phyloP scores from a whole-genome alignment of 176 grass and related monocot genomes.

The Carex myosuroides region DNA sequence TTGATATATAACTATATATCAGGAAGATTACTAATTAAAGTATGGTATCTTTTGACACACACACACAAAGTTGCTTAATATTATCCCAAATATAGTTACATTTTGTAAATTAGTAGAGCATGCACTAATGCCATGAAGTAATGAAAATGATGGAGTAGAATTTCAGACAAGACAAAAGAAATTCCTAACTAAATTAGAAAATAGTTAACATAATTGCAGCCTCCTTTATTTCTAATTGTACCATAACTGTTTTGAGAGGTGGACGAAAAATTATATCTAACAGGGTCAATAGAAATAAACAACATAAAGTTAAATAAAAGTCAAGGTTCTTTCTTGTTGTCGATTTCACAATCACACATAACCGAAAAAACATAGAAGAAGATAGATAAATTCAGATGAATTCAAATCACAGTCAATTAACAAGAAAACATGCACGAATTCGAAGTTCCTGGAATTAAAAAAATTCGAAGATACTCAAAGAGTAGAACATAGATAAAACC shows the following conservation, averaged over 20 bases:
- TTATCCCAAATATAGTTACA: not conserved
- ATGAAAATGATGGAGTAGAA: not conserved
- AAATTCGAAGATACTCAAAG: not conserved
- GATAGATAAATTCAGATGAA: not conserved
- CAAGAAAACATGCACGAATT: conserved; percentile 5
- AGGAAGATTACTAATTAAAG: not conserved
- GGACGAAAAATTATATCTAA: not conserved
- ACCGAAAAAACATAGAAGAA: not conserved
- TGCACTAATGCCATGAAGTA: not conserved
- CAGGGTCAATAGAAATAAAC: not conserved
- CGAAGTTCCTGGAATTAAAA: not conserved
- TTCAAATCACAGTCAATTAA: not conserved
- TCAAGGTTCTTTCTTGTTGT: not conserved
- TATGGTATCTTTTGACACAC: not conserved
- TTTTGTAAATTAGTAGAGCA: not conserved
- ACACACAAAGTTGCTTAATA: not conserved
- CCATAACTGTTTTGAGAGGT: not conserved
- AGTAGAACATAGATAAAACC: not conserved
- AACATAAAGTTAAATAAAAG: not conserved
- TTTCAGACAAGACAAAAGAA: not conserved
- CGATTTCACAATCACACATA: not conserved
- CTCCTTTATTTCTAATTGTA: not conserved
- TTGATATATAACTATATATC: not conserved
- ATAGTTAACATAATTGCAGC: not conserved
- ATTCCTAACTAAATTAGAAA: not conserved